Evolutionary conservation across 1,284 basidiomycete genomes (phyloP).

Genomic region (Heterobasidion occidentale): DNA sequence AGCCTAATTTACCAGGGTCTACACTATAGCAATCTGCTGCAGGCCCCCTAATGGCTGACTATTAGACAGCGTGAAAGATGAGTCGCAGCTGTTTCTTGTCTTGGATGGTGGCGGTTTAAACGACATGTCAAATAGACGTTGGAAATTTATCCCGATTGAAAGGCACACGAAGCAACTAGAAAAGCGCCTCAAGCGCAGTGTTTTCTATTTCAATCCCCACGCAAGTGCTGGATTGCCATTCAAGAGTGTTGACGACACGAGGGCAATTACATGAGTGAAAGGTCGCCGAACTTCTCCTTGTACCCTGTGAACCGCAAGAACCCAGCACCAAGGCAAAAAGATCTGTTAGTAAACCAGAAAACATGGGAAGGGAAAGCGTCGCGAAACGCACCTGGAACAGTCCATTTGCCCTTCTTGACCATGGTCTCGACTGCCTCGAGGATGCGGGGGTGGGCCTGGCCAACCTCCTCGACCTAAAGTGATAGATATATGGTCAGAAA

Average conservation of each 20-base stretch:
- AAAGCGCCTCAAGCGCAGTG: constrained; percentile 3
- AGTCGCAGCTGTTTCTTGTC: too few relatives aligned
- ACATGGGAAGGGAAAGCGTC: constrained; percentile 35
- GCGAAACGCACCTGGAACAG: constrained; percentile 50
- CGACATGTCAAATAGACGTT: too few relatives aligned
- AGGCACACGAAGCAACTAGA: not conserved
- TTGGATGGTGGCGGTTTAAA: too few relatives aligned
- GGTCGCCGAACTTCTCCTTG: constrained; percentile 92
- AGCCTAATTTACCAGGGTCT: too few relatives aligned
- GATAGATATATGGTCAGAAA: not conserved
- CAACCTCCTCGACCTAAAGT: constrained; percentile 79
- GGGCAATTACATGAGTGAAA: constrained; percentile 71
- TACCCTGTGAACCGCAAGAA: constrained; percentile 37
- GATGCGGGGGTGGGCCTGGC: constrained; percentile 90
- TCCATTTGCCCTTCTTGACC: constrained; percentile 99
- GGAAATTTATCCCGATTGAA: too few relatives aligned
- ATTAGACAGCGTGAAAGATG: too few relatives aligned
- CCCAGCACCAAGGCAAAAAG: constrained; percentile 18
- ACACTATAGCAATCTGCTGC: too few relatives aligned
- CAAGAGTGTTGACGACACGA: not conserved
- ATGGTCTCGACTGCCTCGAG: constrained; percentile 91
- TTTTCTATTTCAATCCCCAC: constrained; percentile 6
- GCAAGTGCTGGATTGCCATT: not conserved
- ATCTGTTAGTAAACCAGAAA: not conserved
- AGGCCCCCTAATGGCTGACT: too few relatives aligned